Evolutionary conservation across 2,329 filamentous ascomycete species (phyloP).

Genomic region (Aspergillus floridensis): DNA sequence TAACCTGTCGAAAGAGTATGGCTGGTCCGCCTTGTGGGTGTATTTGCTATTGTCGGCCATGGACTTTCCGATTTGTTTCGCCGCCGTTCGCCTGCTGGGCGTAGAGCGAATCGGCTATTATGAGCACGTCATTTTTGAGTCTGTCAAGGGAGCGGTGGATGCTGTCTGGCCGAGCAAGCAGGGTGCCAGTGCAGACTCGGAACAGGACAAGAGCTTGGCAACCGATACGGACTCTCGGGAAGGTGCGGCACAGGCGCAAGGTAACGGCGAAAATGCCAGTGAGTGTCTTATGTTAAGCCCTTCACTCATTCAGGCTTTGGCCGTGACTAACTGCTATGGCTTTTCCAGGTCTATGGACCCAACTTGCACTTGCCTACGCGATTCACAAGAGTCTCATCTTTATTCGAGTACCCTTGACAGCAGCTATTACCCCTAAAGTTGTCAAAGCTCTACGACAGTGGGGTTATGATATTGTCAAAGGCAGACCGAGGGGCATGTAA

Average conservation of each 20-base stretch:
- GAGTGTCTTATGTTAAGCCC: conserved; percentile 43
- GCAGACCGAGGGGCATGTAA: conserved; percentile 46
- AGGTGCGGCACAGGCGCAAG: conserved; percentile 43
- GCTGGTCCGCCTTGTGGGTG: conserved; percentile 89
- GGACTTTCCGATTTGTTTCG: conserved; percentile 94
- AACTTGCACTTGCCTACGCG: conserved; percentile 88
- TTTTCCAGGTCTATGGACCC: conserved; percentile 67
- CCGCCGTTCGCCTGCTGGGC: conserved; percentile 77
- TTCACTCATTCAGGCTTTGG: neutral
- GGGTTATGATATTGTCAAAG: conserved; percentile 94
- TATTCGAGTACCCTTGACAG: conserved; percentile 86
- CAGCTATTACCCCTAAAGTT: conserved; percentile 88
- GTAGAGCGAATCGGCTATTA: conserved; percentile 74
- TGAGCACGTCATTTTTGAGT: conserved; percentile 45
- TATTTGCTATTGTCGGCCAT: conserved; percentile 79
- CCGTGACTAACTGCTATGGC: conserved; percentile 1
- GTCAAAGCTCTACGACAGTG: conserved; percentile 81
- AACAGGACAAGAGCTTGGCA: conserved; percentile 47
- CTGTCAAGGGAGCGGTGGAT: conserved; percentile 32
- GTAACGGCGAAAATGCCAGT: conserved; percentile 69
- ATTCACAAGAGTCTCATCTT: conserved; percentile 99
- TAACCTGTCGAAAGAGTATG: conserved; percentile 86
- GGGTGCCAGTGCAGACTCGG: conserved; percentile 27
- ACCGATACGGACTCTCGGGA: conserved; percentile 38
- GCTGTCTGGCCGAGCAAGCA: conserved; percentile 39